These are phyloP conservation scores for Agastache rugosa DNA, from an alignment of 257 asterid genomes.

Conservation along the genomic window DNA sequence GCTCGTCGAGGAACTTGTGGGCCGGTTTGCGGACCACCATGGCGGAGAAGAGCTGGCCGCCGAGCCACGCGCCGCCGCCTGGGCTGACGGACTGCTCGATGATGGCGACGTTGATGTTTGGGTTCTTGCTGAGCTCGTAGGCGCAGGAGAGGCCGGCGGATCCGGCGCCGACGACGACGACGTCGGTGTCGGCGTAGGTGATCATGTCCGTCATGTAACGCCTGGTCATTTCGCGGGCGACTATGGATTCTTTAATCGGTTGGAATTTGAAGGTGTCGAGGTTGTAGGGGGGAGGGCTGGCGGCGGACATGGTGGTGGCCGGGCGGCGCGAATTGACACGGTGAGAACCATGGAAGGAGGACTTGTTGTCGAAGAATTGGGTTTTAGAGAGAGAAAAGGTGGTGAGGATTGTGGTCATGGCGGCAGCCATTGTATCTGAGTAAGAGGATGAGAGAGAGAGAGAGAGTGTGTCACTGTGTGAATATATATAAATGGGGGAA, in stretches of 20 bases:
- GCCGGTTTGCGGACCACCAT: constrained; percentile 92
- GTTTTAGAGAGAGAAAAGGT: constrained; percentile 54
- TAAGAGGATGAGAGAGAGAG: too few species aligned
- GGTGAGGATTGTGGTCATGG: constrained; percentile 77
- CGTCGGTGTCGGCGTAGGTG: constrained; percentile 87
- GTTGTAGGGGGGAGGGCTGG: constrained; percentile 46
- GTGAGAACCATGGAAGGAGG: constrained; percentile 64
- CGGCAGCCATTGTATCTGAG: constrained; percentile 43
- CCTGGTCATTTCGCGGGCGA: constrained; percentile 83
- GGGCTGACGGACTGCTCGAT: constrained; percentile 92
- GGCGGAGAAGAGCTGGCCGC: constrained; percentile 92
- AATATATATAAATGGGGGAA: too few species aligned
- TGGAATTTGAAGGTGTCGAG: constrained; percentile 59
- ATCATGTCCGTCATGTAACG: constrained; percentile 91
- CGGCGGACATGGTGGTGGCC: constrained; percentile 55
- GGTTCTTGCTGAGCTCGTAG: constrained; percentile 82
- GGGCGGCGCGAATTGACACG: constrained; percentile 45
- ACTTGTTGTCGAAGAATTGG: constrained; percentile 58
- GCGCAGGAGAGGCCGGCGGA: constrained; percentile 94
- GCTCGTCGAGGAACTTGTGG: constrained; percentile 80
- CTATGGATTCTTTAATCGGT: constrained; percentile 80
- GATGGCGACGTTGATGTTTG: constrained; percentile 67
- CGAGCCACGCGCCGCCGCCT: constrained; percentile 96
- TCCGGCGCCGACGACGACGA: constrained; percentile 82
- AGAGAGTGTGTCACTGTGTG: too few species aligned